phyloP scores from a whole-genome alignment of 2,329 filamentous ascomycete genomes.

The Trichoderma atroviride region DNA sequence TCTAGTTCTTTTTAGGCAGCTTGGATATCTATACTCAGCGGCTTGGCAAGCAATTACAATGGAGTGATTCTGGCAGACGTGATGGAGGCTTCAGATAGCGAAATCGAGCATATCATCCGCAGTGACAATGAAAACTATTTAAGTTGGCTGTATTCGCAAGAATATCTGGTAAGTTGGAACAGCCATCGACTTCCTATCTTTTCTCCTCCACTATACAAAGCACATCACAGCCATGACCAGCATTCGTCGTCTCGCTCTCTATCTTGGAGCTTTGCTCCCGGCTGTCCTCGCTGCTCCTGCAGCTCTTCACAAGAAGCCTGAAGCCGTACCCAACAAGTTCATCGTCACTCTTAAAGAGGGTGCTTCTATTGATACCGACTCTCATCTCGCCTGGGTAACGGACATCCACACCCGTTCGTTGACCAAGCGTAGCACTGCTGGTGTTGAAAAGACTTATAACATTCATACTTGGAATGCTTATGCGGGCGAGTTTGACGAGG shows the following conservation, averaged over 20 bases:
- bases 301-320: slow-evolving; percentile 5
- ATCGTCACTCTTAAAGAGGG: slow-evolving; percentile 64
- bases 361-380: slow-evolving; percentile 46
- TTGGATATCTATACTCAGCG: background rate
- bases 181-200: background rate
- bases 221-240: slow-evolving; percentile 34
- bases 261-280: slow-evolving; percentile 40
- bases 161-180: background rate
- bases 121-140: background rate
- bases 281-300: slow-evolving; percentile 38
- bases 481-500: slow-evolving; percentile 46
- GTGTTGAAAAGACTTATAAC: slow-evolving; percentile 38
- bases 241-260: slow-evolving; percentile 38
- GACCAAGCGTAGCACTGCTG: slow-evolving; percentile 47
- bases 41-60: slow-evolving; percentile 2
- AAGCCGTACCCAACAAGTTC: slow-evolving; percentile 43
- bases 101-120: background rate
- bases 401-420: slow-evolving; percentile 57
- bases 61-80: background rate
- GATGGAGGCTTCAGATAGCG: background rate
- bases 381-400: slow-evolving; percentile 52
- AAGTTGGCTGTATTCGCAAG: background rate
- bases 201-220: background rate
- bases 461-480: slow-evolving; percentile 44
- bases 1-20: slow-evolving; percentile 18